These are phyloP conservation scores for Sonneratia alba DNA, from an alignment of 345 rosid genomes.

Conservation along the genomic window DNA sequence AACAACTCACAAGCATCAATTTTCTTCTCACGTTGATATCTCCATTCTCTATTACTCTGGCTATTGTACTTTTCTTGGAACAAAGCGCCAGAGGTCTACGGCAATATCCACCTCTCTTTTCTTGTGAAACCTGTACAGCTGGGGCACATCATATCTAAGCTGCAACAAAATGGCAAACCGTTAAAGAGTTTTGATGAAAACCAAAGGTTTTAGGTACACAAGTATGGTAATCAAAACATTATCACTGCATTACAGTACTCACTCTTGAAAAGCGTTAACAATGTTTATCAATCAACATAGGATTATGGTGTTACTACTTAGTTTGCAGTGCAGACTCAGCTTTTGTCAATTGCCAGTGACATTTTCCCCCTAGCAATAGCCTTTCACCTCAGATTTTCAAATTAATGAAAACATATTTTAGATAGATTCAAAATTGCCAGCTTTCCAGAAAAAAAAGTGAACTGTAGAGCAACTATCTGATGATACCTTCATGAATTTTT, in stretches of 20 bases:
- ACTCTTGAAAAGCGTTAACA: not conserved
- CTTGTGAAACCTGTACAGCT: constrained; percentile 80
- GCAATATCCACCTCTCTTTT: constrained; percentile 77
- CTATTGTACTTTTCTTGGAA: constrained; percentile 26
- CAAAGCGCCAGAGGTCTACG: constrained; percentile 96
- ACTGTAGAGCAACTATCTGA: not conserved
- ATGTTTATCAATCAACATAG: not conserved
- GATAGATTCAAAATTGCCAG: not conserved
- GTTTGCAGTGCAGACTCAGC: too few species aligned
- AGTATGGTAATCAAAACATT: not conserved
- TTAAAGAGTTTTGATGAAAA: not conserved
- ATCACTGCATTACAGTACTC: not conserved
- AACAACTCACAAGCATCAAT: not conserved
- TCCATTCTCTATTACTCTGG: not conserved
- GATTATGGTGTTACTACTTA: too few species aligned
- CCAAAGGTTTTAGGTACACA: not conserved
- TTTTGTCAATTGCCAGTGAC: too few species aligned
- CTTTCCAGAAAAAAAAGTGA: not conserved
- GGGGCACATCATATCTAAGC: constrained; percentile 77
- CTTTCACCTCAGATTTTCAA: not conserved
- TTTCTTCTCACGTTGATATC: not conserved
- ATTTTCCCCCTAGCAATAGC: not conserved
- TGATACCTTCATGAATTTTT: not conserved
- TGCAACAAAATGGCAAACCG: constrained; percentile 14
- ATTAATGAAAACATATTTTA: not conserved